Percentiles rank a stretch among this genome's conserved stretches.
Conservation (phyloP, 345 rosid species). For the Eucalyptus dawsonii region DNA sequence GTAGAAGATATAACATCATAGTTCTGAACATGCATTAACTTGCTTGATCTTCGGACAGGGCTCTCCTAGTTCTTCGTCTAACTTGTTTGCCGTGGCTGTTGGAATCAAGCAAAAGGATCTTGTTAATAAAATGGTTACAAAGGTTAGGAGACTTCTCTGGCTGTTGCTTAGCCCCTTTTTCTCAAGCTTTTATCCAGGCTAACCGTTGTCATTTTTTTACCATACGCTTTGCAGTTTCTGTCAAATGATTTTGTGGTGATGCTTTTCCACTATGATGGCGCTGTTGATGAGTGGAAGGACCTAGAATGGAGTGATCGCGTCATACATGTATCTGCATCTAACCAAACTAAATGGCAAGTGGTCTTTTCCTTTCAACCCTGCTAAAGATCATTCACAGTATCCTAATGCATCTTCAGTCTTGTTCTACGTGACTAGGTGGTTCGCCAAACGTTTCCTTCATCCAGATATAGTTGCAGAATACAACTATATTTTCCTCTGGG, state of each 20-base stretch:
- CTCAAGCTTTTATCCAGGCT: background rate
- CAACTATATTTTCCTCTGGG: constrained; percentile 56
- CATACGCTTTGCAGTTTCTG: constrained; percentile 39
- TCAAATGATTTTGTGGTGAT: constrained; percentile 46
- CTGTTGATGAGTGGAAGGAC: constrained; percentile 65
- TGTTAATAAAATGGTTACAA: constrained; percentile 36
- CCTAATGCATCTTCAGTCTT: background rate
- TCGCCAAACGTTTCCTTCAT: constrained; percentile 75
- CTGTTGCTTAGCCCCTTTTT: background rate
- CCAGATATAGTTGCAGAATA: constrained; percentile 56
- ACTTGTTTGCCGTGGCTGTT: constrained; percentile 40
- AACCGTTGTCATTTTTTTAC: background rate
- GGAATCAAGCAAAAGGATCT: constrained; percentile 51
- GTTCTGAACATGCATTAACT: background rate
- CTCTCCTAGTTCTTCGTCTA: background rate
- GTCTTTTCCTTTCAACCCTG: background rate
- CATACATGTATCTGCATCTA: constrained; percentile 63
- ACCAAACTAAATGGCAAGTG: constrained; percentile 83
- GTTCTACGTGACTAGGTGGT: constrained; percentile 40
- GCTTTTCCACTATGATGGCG: constrained; percentile 92
- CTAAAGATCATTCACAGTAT: background rate
- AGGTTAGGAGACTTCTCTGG: constrained; percentile 10
- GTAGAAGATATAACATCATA: background rate
- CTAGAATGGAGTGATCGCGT: constrained; percentile 47
- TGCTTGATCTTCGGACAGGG: constrained; percentile 10